Base-by-base conservation (phyloP, 805 yeast species). In the Candida corydali region DNA sequence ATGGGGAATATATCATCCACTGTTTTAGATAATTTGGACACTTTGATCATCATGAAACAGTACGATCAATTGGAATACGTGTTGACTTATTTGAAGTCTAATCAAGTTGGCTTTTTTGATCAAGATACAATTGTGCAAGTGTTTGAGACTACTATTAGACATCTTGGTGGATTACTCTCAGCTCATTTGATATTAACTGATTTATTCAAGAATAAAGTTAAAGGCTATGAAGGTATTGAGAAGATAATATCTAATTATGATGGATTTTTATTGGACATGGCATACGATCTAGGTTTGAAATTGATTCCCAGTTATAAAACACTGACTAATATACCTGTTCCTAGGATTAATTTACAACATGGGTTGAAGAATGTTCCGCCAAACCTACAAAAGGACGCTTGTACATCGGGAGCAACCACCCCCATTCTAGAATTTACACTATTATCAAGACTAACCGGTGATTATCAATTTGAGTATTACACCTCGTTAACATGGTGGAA, bases 391-490 rank as follows among this genome's bases (percentile, higher is more conserved):
- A 45, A 63, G 9, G 94, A 86, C 42, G 88, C 88, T 5, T 88
- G 96, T 53, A 75, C 88, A 0, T 83, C 96, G 0, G 97, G 96
- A 2, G 91, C 89, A 12, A 82, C 88, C 0, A 78, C 89, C 1
- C 85, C 95, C 3, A 70, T 87, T 42, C 63, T 89, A 26, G 98
- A 89, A 58, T 76, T 91, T 54, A 75, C 89, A 0, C 58, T 89
- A 26, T 63, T 89, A 19, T 85, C 95, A 1, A 61, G 76, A 34
- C 65, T 91, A 17, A 84, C 95, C 0, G 82, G 83, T 3, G 91
- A 89, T 52, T 66, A 75, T 2, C 67, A 75, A 25, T 91, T 85
- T 55, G 93, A 81, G 47, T 57, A 64, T 5, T 69, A 73, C 1
- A 71, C 93, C 1, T 70, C 75, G 38, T 54, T 62, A 29, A 81